These are phyloP conservation scores for Trichocomaceae sp. DNA, from an alignment of 2,329 filamentous ascomycete species.

Conservation along the genomic window DNA sequence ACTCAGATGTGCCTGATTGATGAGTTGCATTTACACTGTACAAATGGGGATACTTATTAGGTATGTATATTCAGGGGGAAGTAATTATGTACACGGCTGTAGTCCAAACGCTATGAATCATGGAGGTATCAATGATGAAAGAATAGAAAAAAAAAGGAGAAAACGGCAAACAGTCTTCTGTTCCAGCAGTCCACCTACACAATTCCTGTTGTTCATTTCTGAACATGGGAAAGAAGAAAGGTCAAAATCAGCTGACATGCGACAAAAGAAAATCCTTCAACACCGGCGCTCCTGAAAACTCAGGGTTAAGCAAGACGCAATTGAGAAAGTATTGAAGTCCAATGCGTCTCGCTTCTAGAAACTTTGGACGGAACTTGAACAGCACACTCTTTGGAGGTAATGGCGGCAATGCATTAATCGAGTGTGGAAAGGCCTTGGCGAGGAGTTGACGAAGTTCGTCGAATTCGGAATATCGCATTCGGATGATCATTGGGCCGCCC, in stretches of 20 bases:
- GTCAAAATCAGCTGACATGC: constrained; percentile 3
- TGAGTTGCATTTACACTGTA: neutral
- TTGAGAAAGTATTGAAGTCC: constrained; percentile 91
- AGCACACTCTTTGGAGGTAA: constrained; percentile 88
- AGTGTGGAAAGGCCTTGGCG: constrained; percentile 73
- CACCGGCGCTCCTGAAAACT: constrained; percentile 68
- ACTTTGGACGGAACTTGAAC: constrained; percentile 69
- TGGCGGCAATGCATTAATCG: constrained; percentile 76
- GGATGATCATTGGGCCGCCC: constrained; percentile 53
- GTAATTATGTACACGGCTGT: neutral
- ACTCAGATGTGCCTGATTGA: too few relatives aligned
- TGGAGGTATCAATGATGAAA: neutral
- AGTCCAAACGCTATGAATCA: neutral
- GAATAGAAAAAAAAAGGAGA: neutral
- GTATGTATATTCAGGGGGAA: neutral
- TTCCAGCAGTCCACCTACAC: neutral
- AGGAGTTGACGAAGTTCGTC: constrained; percentile 71
- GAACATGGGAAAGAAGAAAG: neutral
- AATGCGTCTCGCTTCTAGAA: constrained; percentile 74
- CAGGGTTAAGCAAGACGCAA: constrained; percentile 84
- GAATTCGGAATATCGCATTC: constrained; percentile 83
- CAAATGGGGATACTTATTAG: neutral
- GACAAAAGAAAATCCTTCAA: constrained; percentile 14
- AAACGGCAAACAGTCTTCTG: too few relatives aligned
- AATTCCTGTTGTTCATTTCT: neutral